Base-by-base conservation (phyloP, 2,329 filamentous ascomycete genomes). In the Diaporthe capsici region DNA sequence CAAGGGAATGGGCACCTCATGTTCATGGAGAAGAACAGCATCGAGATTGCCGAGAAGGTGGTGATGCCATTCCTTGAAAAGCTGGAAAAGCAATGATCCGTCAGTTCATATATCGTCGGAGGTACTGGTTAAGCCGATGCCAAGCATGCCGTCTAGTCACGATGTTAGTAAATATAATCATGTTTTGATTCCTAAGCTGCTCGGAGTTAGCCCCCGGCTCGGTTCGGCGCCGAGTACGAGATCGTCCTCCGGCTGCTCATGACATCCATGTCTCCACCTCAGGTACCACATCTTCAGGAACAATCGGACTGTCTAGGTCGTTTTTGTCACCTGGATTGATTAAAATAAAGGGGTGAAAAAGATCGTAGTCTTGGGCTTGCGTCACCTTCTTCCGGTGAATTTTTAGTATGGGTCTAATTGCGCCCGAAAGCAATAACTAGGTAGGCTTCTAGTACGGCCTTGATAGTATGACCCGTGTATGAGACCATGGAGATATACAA, bases 11-110 rank as follows among this genome's bases (percentile, higher is more conserved):
- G 85, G 0, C 87, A 88, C 80, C 84, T 88, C 83, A 83, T 86
- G 72, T 87, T 88, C 76, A 81, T 88, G 82, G 87, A 88, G 81
- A 84, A 83, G 81, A 89, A 89, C 78, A 88, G 84, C 72, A 79
- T 84, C 75, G 77, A 83, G 57, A 85, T 88, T 10, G 75, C 71
- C 3, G 49, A 55, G n/a, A 7, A 70, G 49, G 65, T 70, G n/a
- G 34, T 70, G 2, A 28, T 55, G n/a, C 65, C 65, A 0, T 70
- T 70, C 12, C 34, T 70, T 2, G 34, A 53, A 7, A 42, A 15
- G 17, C 34, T 70, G 65, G 65, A 70, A 55, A 70, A 42, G 49
- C 2, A 28, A 22, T 70, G 49, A 70, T 42, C 47, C 65, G 1
- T 13, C 7, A 25, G n/a, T 42, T 42, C 34, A 25, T n/a, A 4